Base-by-base conservation (phyloP, 2,329 filamentous ascomycete genomes). In the Colletotrichum destructivum region DNA sequence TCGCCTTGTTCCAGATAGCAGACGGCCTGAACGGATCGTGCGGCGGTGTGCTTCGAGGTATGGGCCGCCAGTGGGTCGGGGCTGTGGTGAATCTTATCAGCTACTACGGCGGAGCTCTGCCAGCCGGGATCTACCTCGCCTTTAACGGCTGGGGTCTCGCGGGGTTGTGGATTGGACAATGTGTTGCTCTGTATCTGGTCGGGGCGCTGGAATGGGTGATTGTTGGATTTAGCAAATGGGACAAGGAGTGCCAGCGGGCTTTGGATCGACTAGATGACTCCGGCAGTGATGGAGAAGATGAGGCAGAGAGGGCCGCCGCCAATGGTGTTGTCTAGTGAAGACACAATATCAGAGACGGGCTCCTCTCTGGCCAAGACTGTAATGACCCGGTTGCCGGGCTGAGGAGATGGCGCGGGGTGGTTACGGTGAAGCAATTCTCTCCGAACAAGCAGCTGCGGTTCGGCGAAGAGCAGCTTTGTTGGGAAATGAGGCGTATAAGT, bases 1-100 rank as follows among this genome's bases (percentile, higher is more conserved):
- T 97, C 1, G 95, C 94, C 0, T 84, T 97, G 2, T 97, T 97
- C 81, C 94, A 97, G 83, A 95, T 97, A 71, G 94, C 94, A 0
- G 94, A 97, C 79, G 95, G 94, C 0, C 83, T 97, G 44, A 96
- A 96, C 77, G 94, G 94, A 1, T 93, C 90, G 71, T 97, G 94
- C 78, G 94, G 95, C 1, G 94, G 95, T 1, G 90, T 91, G 23
- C 82, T 97, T 16, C 84, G 94, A 74, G 95, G 94, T 0, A 96
- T 96, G 93, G 95, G 94, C 2, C 85, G 93, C 66, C 94, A 97
- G 81, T 94, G 95, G 86, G 88, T 97, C 61, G 95, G 95, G 16
- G 94, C 94, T 1, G 83, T 90, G 1, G 94, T 97, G 64, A 97
- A 97, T 79, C 85, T 95, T 18, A 81, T 95, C 21, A 94, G 92